These are phyloP conservation scores for Hymenoscyphus linearis DNA, from an alignment of 2,329 filamentous ascomycete genomes.

Conservation along the genomic window DNA sequence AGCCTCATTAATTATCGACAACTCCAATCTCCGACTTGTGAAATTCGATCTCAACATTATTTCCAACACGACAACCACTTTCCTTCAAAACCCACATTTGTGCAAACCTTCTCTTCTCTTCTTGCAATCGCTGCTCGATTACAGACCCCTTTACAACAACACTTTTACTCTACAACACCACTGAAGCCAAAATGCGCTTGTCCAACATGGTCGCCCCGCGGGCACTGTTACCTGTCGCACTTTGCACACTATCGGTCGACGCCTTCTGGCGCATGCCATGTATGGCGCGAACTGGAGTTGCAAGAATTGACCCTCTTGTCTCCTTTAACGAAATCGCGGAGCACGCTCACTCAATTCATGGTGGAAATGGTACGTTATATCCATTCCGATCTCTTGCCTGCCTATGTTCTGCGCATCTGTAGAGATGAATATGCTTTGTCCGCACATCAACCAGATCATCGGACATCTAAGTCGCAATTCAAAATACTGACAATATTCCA, in stretches of 20 bases:
- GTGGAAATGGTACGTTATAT: conserved; percentile 62
- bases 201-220: conserved; percentile 7
- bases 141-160: neutral
- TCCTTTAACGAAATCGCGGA: conserved; percentile 51
- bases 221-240: conserved; percentile 4
- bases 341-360: conserved; percentile 73
- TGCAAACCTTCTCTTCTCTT: conserved; percentile 1
- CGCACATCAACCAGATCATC: neutral
- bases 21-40: neutral
- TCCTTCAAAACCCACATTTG: neutral
- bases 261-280: conserved; percentile 93
- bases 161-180: neutral
- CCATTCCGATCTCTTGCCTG: neutral
- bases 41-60: neutral
- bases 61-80: conserved; percentile 6
- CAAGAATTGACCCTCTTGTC: conserved; percentile 73
- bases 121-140: neutral
- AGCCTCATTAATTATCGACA: neutral
- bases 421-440: too few relatives aligned
- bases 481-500: conserved; percentile 32
- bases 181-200: conserved; percentile 7
- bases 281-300: conserved; percentile 61
- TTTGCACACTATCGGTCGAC: conserved; percentile 32
- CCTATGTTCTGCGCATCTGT: neutral
- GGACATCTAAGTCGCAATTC: neutral